phyloP scores from a whole-genome alignment of 257 asterid species.

The Salvia splendens region DNA sequence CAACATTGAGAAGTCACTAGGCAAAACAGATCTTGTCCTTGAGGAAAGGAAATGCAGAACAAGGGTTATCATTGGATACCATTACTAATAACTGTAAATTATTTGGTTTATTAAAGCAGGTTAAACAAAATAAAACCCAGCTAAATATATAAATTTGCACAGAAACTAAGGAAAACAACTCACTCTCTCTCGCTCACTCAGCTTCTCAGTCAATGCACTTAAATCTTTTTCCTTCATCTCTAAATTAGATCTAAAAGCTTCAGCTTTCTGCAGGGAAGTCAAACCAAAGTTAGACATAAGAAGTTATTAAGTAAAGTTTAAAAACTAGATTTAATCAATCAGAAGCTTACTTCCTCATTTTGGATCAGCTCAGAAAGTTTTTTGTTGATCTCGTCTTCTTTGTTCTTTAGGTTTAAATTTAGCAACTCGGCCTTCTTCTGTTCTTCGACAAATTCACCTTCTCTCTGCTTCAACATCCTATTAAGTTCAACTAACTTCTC shows the following conservation, averaged over 20 bases:
- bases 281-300: conserved; percentile 24
- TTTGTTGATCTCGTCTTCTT: conserved; percentile 56
- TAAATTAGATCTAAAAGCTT: conserved; percentile 44
- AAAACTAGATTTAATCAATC: not conserved
- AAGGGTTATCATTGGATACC: not conserved
- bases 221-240: conserved; percentile 70
- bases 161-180: conserved; percentile 39
- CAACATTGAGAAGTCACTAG: conserved; percentile 17
- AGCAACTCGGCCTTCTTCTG: conserved; percentile 50
- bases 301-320: conserved; percentile 2
- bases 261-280: conserved; percentile 61
- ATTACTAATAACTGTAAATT: not conserved
- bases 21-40: conserved; percentile 16
- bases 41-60: not conserved
- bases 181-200: conserved; percentile 72
- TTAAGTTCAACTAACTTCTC: conserved; percentile 55
- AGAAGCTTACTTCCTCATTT: conserved; percentile 72
- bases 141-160: conserved; percentile 1
- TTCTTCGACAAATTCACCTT: conserved; percentile 58
- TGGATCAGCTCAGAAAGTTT: conserved; percentile 50
- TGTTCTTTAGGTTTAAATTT: conserved; percentile 48
- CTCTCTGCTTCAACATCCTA: conserved; percentile 54
- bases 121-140: conserved; percentile 10
- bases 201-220: conserved; percentile 55
- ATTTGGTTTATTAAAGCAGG: not conserved